These are phyloP conservation scores for Carex pumila DNA, from an alignment of 176 grass and related monocot genomes.

Conservation along the genomic window DNA sequence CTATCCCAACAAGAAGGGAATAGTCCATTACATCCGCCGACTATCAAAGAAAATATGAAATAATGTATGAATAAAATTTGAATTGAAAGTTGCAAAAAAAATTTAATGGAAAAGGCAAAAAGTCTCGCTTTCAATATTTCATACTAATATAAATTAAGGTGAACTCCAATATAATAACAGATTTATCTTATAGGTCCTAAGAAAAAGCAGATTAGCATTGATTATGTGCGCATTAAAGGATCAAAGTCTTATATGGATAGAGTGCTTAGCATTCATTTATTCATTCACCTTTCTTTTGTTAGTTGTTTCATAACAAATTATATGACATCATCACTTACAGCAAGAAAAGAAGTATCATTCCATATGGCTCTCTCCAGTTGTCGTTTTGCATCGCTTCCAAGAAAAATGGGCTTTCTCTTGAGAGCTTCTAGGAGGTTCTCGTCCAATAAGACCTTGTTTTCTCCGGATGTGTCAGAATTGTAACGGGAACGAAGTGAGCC, in stretches of 20 bases:
- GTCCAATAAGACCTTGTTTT: conserved; percentile 85
- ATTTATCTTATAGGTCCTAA: neutral
- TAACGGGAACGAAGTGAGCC: conserved; percentile 78
- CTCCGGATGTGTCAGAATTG: conserved; percentile 59
- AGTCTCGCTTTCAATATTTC: neutral
- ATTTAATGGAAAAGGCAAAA: neutral
- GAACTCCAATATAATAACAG: neutral
- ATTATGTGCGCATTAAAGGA: neutral
- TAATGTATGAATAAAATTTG: neutral
- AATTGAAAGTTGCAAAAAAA: neutral
- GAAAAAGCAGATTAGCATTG: neutral
- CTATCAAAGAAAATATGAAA: conserved; percentile 31
- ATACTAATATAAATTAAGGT: neutral
- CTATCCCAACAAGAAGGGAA: conserved; percentile 69
- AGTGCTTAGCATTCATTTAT: neutral
- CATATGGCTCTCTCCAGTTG: conserved; percentile 72
- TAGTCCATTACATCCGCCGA: conserved; percentile 82
- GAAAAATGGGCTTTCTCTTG: conserved; percentile 70
- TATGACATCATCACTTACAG: conserved; percentile 36
- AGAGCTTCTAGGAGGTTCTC: conserved; percentile 77
- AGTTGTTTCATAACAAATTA: neutral
- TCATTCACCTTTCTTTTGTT: neutral
- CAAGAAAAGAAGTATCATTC: conserved; percentile 95
- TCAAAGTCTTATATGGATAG: neutral
- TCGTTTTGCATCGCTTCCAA: conserved; percentile 58